These are phyloP conservation scores for Naumovozyma baii DNA, from an alignment of 805 yeast genomes.

Conservation along the genomic window DNA sequence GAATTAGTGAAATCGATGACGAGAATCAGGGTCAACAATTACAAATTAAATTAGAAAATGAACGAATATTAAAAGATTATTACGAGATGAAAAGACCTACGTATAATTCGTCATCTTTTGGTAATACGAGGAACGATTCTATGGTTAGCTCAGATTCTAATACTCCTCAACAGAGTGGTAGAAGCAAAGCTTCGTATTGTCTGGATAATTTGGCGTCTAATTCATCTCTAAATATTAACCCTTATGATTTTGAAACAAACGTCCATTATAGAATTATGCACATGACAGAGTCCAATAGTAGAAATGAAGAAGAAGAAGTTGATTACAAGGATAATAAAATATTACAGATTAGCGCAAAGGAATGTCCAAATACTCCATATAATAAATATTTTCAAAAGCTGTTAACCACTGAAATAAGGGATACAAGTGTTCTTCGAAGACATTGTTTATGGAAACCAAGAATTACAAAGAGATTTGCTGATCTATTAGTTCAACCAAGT, in stretches of 20 bases:
- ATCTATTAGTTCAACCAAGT: conserved; percentile 2
- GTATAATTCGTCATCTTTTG: background rate
- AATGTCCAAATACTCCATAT: conserved; percentile 8
- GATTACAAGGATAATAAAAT: too few species aligned
- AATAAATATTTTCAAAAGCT: conserved; percentile 18
- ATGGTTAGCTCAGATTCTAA: background rate
- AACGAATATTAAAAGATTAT: conserved; percentile 10
- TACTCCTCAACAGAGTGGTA: background rate
- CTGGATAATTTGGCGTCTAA: background rate
- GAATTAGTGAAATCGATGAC: background rate
- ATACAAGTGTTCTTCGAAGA: conserved; percentile 11
- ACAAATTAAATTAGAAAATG: conserved; percentile 7
- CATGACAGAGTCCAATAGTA: too few species aligned
- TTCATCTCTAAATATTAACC: background rate
- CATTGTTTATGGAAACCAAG: conserved; percentile 27
- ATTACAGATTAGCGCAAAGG: too few species aligned
- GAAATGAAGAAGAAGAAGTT: too few species aligned
- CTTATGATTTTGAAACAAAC: background rate
- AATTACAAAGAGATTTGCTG: conserved; percentile 8
- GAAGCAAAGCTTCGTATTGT: background rate
- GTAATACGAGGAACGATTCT: background rate
- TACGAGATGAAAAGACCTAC: conserved; percentile 4
- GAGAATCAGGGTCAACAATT: background rate
- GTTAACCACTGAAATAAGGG: conserved; percentile 14
- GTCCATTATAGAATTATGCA: too few species aligned